Conservation (phyloP, 805 yeast genomes). For the Schwanniomyces yamadae region DNA sequence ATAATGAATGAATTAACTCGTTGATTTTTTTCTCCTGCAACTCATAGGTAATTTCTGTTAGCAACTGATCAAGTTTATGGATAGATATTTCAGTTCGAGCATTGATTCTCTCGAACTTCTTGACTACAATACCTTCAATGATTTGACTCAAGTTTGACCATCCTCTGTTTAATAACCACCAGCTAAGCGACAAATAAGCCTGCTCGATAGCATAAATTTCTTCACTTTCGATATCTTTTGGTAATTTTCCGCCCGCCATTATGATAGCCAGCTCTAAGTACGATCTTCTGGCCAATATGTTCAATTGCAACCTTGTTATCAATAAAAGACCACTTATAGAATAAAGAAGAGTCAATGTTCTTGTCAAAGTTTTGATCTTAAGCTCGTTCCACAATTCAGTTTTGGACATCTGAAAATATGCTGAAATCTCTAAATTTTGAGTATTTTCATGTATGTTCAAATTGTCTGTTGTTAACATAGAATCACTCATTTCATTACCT, state of each 20-base stretch:
- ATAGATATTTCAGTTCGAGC: conserved; percentile 72
- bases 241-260: conserved; percentile 52
- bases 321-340: conserved; percentile 67
- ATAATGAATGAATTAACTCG: conserved; percentile 23
- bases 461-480: conserved; percentile 44
- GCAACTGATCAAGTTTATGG: conserved; percentile 51
- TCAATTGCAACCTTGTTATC: conserved; percentile 80
- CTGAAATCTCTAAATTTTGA: conserved; percentile 19
- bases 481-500: conserved; percentile 36
- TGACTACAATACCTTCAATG: conserved; percentile 56
- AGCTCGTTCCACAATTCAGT: conserved; percentile 78
- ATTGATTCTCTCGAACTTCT: conserved; percentile 59
- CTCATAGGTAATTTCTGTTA: conserved; percentile 21
- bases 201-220: conserved; percentile 66
- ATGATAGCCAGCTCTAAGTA: conserved; percentile 77
- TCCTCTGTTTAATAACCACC: conserved; percentile 93
- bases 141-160: conserved; percentile 58
- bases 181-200: conserved; percentile 78
- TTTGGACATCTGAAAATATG: conserved; percentile 32
- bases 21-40: conserved; percentile 14
- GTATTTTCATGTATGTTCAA: conserved; percentile 31
- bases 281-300: conserved; percentile 82
- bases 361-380: conserved; percentile 69
- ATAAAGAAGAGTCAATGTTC: conserved; percentile 71
- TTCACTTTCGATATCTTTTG: conserved; percentile 14